A percentile compares a stretch with the other conserved stretches of the same genome.
Conservation (phyloP, 495 filamentous ascomycete genomes). For the Cladorrhinum samala region DNA sequence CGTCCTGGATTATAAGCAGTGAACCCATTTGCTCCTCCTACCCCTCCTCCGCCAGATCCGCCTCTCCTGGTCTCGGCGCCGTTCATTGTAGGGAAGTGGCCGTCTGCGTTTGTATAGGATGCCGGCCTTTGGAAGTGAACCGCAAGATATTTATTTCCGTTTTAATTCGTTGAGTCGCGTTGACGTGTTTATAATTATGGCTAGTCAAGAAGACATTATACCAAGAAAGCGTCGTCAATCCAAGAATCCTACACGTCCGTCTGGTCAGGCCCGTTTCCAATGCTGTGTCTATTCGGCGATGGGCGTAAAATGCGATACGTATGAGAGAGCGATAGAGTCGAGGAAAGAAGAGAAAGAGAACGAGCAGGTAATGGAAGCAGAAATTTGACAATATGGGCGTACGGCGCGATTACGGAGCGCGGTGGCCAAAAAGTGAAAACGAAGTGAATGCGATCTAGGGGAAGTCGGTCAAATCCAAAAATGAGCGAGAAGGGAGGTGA, state of each 20-base stretch:
- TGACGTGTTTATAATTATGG: not conserved
- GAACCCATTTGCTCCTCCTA: slow-evolving; percentile 7
- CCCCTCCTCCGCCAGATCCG: slow-evolving; percentile 4
- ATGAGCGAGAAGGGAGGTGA: not conserved
- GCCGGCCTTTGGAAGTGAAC: too few species aligned
- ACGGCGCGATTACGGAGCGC: too few species aligned
- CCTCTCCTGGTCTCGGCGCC: slow-evolving; percentile 12
- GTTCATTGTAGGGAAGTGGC: slow-evolving; percentile 18
- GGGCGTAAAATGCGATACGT: too few species aligned
- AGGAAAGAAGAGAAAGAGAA: too few species aligned
- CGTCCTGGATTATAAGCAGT: not conserved
- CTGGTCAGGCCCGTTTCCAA: too few species aligned
- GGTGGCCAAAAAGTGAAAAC: too few species aligned
- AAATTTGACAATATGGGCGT: too few species aligned
- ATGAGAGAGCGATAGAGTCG: too few species aligned
- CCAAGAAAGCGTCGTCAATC: not conserved
- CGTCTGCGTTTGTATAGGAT: too few species aligned
- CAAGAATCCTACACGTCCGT: not conserved
- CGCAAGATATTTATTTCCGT: too few species aligned
- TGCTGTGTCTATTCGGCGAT: too few species aligned
- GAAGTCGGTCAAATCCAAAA: not conserved
- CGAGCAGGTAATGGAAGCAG: too few species aligned
- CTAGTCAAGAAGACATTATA: slow-evolving; percentile 10
- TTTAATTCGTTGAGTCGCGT: not conserved
- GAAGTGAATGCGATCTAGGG: not conserved